phyloP scores from a whole-genome alignment of 208 protist genomes.

The Leishmania mexicana region DNA sequence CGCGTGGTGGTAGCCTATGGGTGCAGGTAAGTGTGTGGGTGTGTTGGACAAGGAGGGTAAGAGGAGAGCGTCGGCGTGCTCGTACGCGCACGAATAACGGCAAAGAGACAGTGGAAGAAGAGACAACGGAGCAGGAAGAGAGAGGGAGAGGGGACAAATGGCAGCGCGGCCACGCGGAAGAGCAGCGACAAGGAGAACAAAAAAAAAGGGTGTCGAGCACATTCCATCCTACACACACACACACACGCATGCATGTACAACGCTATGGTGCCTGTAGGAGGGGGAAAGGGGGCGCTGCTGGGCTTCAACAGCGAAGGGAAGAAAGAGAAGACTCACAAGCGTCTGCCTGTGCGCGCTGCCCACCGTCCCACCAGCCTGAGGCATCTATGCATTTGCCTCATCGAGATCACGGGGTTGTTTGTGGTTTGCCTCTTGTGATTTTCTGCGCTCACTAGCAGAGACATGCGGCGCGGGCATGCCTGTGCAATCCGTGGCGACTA shows the following conservation, averaged over 20 bases:
- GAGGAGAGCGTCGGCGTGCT: neutral
- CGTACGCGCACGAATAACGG: neutral
- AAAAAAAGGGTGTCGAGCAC: neutral
- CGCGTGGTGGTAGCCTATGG: neutral
- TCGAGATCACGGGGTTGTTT: neutral
- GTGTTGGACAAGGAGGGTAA: neutral
- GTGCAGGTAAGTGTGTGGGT: neutral
- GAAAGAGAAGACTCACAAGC: neutral
- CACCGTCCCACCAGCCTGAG: neutral
- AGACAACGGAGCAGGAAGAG: neutral
- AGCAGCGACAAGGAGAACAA: neutral
- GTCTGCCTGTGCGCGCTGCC: neutral
- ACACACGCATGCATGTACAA: neutral
- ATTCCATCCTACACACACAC: neutral
- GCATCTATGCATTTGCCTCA: neutral
- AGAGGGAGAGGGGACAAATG: neutral
- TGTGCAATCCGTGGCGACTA: neutral
- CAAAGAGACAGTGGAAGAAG: neutral
- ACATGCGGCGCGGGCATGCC: neutral
- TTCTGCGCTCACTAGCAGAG: neutral
- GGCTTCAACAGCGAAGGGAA: neutral
- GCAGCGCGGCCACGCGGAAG: neutral
- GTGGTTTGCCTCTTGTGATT: neutral
- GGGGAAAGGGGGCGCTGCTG: neutral
- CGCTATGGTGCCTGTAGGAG: neutral